phyloP scores from a whole-genome alignment of 1,284 basidiomycete genomes.

The Ceratobasidium sp. region DNA sequence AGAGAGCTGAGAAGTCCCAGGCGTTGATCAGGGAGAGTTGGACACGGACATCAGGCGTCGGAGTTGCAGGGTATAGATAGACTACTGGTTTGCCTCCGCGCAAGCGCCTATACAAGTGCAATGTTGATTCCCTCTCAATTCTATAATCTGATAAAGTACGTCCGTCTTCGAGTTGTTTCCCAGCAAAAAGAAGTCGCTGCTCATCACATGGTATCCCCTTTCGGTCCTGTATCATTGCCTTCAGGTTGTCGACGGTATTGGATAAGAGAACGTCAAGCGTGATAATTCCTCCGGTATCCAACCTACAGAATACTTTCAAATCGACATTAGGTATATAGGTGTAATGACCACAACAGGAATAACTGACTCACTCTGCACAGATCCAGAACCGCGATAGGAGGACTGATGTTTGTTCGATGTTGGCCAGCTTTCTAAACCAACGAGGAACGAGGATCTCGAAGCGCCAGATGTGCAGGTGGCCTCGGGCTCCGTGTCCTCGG shows the following conservation, averaged over 20 bases:
- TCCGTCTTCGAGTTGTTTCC: slow-evolving; percentile 62
- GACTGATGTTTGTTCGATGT: too few species aligned
- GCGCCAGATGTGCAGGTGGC: too few species aligned
- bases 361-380: too few species aligned
- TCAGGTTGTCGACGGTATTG: slow-evolving; percentile 66
- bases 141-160: slow-evolving; percentile 54
- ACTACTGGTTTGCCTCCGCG: slow-evolving; percentile 50
- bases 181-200: slow-evolving; percentile 65
- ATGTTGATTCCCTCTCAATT: slow-evolving; percentile 48
- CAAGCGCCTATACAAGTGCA: neutral
- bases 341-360: too few species aligned
- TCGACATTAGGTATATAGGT: too few species aligned
- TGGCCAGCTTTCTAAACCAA: too few species aligned
- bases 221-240: neutral
- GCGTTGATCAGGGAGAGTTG: slow-evolving; percentile 49
- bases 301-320: too few species aligned
- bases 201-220: slow-evolving; percentile 67
- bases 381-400: too few species aligned
- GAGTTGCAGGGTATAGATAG: slow-evolving; percentile 48
- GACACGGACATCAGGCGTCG: slow-evolving; percentile 47
- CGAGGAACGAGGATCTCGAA: too few species aligned
- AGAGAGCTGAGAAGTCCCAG: slow-evolving; percentile 54
- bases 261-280: too few species aligned
- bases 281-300: too few species aligned
- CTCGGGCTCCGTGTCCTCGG: too few species aligned